Percentiles rank a stretch among this genome's conserved stretches.
These are phyloP conservation scores for Chalciporus pseudorubinellus DNA, from an alignment of 768 basidiomycete species.

Conservation along the genomic window DNA sequence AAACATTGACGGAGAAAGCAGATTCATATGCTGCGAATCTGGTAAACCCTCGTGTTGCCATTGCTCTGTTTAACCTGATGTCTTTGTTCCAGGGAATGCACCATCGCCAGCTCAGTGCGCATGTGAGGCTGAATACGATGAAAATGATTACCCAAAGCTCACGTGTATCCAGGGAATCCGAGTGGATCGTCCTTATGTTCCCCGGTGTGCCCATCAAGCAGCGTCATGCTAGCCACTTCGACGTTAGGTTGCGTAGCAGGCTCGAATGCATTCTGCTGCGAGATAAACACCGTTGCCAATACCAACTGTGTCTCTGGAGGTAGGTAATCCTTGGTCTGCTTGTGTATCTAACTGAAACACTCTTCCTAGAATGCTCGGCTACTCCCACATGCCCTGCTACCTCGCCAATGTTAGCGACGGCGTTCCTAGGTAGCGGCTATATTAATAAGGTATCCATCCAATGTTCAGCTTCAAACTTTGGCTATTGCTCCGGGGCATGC, in stretches of 20 bases:
- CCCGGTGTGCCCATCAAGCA: neutral
- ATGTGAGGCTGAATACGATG: neutral
- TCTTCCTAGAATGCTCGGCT: neutral
- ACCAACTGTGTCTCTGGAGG: neutral
- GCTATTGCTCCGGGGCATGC: too few relatives aligned
- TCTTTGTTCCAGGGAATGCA: neutral
- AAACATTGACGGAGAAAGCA: too few relatives aligned
- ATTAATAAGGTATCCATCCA: too few relatives aligned
- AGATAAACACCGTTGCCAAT: neutral
- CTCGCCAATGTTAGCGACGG: neutral
- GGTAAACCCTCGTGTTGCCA: neutral
- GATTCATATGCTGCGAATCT: neutral
- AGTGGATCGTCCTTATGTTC: neutral
- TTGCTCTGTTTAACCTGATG: neutral
- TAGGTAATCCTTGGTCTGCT: too few relatives aligned
- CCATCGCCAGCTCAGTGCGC: neutral
- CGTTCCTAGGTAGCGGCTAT: neutral
- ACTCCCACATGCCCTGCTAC: neutral
- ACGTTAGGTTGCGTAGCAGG: neutral
- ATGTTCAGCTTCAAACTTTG: too few relatives aligned
- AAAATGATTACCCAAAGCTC: neutral
- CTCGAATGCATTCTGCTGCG: neutral
- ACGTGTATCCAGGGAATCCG: neutral
- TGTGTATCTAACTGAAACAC: too few relatives aligned
- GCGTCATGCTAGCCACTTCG: neutral